Evolutionary conservation across 257 asterid species (phyloP), one percentile per base, ranked within the genome.

Genomic region (Verbascum thapsus): DNA sequence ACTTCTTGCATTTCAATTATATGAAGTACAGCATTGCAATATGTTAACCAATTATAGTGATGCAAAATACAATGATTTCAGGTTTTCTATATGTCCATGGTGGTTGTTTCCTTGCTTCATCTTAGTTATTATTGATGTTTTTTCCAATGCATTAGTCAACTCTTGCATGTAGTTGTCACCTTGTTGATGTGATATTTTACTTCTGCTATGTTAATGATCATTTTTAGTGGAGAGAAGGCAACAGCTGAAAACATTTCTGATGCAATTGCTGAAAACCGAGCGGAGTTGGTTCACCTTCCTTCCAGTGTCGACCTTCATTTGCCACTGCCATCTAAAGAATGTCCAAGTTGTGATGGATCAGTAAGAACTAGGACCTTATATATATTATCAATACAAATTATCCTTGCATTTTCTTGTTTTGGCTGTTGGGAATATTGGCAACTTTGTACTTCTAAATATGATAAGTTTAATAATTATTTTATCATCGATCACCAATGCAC

Each of bases 241-340:
- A 92, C 99, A 58, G 91, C 96, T 37, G 96, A 82, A 72, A 79
- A 78, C 59, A 89, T 92, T 74, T 91, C 99, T 6, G 79, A 84
- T 76, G 99, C 99, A 15, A 87, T 92, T 32, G 72, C 85, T 61
- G 97, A 87, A 19, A 87, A 83, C 74, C 87, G 97, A 82, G 97
- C 99, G 47, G 97, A 89, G 81, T 73, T 92, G 74, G 87, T 89
- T 67, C 95, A 92, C 74, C 83, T 89, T 79, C 99, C 99, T 67
- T 79, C 94, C 53, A 79, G 94, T 16, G 66, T 85, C 19, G 95
- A 89, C 76, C 85, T 84, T 61, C 80, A 80, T 67, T 47, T 79
- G 51, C 97, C 99, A 17, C 40, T 89, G 58, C 99, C 97, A 53
- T 79, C 83, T 59, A 92, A 89, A 79, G 96, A 92, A 18, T 92